Evolutionary conservation across 1,139 yeast genomes (phyloP).

Genomic region (Lodderomyces pseudojiufengensis): DNA sequence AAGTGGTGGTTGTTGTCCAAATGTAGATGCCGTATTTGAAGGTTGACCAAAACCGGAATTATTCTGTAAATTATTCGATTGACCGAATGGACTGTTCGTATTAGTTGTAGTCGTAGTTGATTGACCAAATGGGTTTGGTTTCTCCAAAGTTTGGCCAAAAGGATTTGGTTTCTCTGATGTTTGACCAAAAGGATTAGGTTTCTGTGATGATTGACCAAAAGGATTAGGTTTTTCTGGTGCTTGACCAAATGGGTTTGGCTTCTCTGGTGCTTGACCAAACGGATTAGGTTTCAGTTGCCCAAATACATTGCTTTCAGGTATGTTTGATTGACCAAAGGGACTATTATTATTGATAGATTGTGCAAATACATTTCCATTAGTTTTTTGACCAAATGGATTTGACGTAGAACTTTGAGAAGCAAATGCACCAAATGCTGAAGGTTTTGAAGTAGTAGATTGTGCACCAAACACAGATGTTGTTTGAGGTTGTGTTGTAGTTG

Average conservation of each 20-base stretch:
- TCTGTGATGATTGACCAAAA: conserved; percentile 5
- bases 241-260: conserved; percentile 9
- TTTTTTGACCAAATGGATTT: conserved; percentile 7
- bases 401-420: conserved; percentile 3
- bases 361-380: conserved; percentile 6
- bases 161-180: conserved; percentile 1
- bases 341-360: not conserved
- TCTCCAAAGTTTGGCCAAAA: conserved; percentile 11
- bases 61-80: conserved; percentile 6
- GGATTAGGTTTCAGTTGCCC: conserved; percentile 7
- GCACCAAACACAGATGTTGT: conserved; percentile 13
- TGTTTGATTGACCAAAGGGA: conserved; percentile 11
- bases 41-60: conserved; percentile 16
- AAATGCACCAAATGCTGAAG: conserved; percentile 6
- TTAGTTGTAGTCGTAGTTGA: conserved; percentile 1
- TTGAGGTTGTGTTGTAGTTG: conserved; percentile 9
- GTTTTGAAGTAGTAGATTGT: not conserved
- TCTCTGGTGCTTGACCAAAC: conserved; percentile 1
- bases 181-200: conserved; percentile 13
- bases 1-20: conserved; percentile 7
- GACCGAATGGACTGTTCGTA: conserved; percentile 14
- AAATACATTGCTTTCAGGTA: conserved; percentile 12
- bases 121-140: conserved; percentile 12
- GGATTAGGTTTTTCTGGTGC: conserved; percentile 5
- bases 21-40: conserved; percentile 10